Percentiles rank a stretch among this genome's conserved stretches.
These are phyloP conservation scores for Backusella macrospora DNA, from an alignment of 192 early-diverging fungal genomes.

Conservation along the genomic window DNA sequence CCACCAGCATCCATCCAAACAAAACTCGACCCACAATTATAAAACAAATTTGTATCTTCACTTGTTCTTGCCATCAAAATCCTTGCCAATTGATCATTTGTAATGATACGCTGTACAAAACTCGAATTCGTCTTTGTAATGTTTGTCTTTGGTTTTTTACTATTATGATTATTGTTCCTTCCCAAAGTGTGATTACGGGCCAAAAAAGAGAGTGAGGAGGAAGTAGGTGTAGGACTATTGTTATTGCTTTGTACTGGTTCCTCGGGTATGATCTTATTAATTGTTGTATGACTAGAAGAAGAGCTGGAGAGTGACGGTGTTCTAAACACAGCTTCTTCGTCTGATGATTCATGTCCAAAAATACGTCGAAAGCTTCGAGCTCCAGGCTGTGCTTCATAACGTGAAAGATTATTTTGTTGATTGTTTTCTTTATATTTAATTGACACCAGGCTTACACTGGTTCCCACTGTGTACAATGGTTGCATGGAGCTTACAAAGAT, in stretches of 20 bases:
- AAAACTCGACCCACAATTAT: constrained; percentile 72
- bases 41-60: constrained; percentile 73
- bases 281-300: constrained; percentile 2
- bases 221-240: constrained; percentile 26
- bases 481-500: constrained; percentile 50
- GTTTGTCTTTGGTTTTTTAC: constrained; percentile 59
- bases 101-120: constrained; percentile 70
- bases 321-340: constrained; percentile 16
- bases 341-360: constrained; percentile 20
- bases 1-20: constrained; percentile 70
- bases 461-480: constrained; percentile 52
- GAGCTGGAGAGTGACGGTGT: constrained; percentile 24
- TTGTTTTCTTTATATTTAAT: constrained; percentile 62
- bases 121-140: constrained; percentile 76
- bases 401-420: constrained; percentile 17
- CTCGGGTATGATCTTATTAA: background rate
- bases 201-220: constrained; percentile 34
- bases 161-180: background rate
- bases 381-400: constrained; percentile 36
- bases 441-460: constrained; percentile 52
- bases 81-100: constrained; percentile 70
- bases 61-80: constrained; percentile 56
- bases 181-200: constrained; percentile 24
- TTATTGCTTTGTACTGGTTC: background rate
- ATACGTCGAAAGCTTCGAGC: constrained; percentile 33